Conservation (phyloP, 305 asterid species). For the Fraxinus greggii region DNA sequence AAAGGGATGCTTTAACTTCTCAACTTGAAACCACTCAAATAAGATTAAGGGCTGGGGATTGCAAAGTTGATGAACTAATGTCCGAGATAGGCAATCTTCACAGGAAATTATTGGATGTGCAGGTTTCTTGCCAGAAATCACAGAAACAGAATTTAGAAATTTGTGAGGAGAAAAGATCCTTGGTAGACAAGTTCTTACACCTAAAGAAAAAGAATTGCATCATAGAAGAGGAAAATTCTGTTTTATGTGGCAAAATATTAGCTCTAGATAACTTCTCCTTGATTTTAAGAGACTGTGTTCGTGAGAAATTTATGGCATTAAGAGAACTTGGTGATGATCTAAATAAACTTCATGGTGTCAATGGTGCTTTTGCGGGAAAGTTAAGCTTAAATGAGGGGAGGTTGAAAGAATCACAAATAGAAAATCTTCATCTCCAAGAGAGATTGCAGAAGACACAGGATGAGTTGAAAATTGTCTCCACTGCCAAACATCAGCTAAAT, state of each 20-base stretch:
- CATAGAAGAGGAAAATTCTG: slow-evolving; percentile 64
- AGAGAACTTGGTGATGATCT: slow-evolving; percentile 49
- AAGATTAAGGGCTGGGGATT: slow-evolving; percentile 53
- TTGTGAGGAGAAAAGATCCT: slow-evolving; percentile 47
- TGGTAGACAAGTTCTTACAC: slow-evolving; percentile 34
- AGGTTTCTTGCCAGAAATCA: slow-evolving; percentile 41
- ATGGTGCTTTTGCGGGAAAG: slow-evolving; percentile 43
- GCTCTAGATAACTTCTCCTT: slow-evolving; percentile 50
- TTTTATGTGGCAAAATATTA: slow-evolving; percentile 41
- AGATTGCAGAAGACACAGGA: slow-evolving; percentile 51
- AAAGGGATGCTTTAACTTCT: slow-evolving; percentile 56
- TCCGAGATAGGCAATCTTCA: slow-evolving; percentile 45
- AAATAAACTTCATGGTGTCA: slow-evolving; percentile 37
- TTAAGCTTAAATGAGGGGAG: slow-evolving; percentile 48
- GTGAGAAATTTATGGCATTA: slow-evolving; percentile 48
- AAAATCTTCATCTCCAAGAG: slow-evolving; percentile 51
- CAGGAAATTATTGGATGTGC: slow-evolving; percentile 39
- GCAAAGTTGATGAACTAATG: slow-evolving; percentile 42
- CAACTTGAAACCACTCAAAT: slow-evolving; percentile 49
- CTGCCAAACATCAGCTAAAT: slow-evolving; percentile 41
- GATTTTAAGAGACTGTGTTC: slow-evolving; percentile 49
- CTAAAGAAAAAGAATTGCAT: slow-evolving; percentile 42
- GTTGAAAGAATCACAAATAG: slow-evolving; percentile 48
- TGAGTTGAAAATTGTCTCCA: slow-evolving; percentile 39
- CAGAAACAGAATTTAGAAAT: slow-evolving; percentile 43